Evolutionary conservation across 2,329 filamentous ascomycete genomes (phyloP), one percentile per base, ranked within the genome.

Genomic region (Colletotrichum liaoningense): DNA sequence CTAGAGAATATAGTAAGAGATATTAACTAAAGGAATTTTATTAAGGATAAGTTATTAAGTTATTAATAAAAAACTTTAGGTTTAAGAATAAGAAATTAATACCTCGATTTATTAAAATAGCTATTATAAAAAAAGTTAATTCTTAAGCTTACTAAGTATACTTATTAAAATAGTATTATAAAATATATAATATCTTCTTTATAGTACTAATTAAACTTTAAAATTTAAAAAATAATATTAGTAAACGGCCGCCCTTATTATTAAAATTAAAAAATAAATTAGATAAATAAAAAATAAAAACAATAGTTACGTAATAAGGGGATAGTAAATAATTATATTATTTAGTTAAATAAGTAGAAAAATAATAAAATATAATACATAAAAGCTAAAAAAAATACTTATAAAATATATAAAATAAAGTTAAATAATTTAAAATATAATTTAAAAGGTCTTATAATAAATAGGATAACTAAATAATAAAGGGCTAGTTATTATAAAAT

Each of bases 11-110:
- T 42, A 63, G 26, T 54, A 26, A 55, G 1, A 24, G 8, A 16
- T 22, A 59, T n/a, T 33, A 33, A 26, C 28, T 12, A 66, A 67
- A 35, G 38, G 38, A 42, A 24, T 30, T 62, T 63, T 60, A 67
- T 5, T 60, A 55, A 52, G 49, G 62, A 35, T 58, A 54, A 4
- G 12, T 42, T 12, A 12, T 42, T 12, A 12, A 12, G 3, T 5
- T 42, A 42, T 42, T 14, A 42, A 42, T 42, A 42, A 42, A 42
- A 2, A 42, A 42, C 5, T 42, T 42, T 11, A 14, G 4, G 4
- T 42, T 16, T 42, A 42, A 42, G 16, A 42, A 42, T 26, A 35
- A 38, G 24, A 52, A 42, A 11, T 35, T 38, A 33, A 38, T 60
- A 38, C 28, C 26, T 30, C 11, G 12, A 3, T 24, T 24, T 52